A percentile compares a stretch with the other conserved stretches of the same genome.
phyloP scores from a whole-genome alignment of 495 filamentous ascomycete species.

The Tuber aestivum region DNA sequence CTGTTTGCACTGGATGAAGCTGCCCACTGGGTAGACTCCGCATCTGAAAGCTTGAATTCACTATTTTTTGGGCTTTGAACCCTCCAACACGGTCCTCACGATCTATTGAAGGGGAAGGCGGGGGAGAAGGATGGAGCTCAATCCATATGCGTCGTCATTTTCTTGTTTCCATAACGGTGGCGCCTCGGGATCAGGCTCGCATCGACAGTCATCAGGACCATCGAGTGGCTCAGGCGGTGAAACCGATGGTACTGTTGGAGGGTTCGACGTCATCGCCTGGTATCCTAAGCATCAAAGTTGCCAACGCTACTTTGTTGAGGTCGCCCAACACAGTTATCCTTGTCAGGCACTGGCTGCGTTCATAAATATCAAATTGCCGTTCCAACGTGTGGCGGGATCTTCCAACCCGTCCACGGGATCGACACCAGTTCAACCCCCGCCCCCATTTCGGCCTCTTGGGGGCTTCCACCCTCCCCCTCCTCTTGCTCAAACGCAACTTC shows the following conservation, averaged over 20 bases:
- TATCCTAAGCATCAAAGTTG: constrained; percentile 88
- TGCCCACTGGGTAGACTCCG: background rate
- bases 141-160: background rate
- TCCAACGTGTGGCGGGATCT: constrained; percentile 49
- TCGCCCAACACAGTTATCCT: constrained; percentile 74
- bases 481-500: background rate
- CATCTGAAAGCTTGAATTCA: background rate
- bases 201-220: background rate
- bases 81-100: background rate
- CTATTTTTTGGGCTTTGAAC: background rate
- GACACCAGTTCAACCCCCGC: constrained; percentile 37
- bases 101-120: background rate
- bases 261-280: constrained; percentile 87
- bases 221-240: constrained; percentile 19
- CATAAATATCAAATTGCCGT: constrained; percentile 75
- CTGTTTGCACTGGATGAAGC: background rate
- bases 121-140: background rate
- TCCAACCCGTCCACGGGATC: constrained; percentile 37
- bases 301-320: constrained; percentile 85
- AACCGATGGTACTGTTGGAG: constrained; percentile 26
- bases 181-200: background rate
- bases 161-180: background rate
- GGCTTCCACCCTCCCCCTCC: constrained; percentile 24
- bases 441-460: constrained; percentile 35
- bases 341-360: constrained; percentile 88